A percentile compares a stretch with the other conserved stretches of the same genome.
Evolutionary conservation across 345 rosid species (phyloP).

Genomic region (Schrenkiella parvula): DNA sequence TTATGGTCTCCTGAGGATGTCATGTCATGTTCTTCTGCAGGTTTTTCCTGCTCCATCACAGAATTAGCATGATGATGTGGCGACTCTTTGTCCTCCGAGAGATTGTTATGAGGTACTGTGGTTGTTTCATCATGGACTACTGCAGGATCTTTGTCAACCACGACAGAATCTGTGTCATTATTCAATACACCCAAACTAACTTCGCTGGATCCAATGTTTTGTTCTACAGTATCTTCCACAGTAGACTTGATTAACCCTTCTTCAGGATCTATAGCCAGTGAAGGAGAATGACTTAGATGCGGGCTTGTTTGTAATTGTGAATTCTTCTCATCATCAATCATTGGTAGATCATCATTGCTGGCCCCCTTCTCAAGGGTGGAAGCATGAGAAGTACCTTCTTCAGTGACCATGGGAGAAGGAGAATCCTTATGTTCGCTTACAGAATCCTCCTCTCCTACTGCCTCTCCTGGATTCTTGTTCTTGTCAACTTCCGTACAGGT

Average conservation of each 20-base stretch:
- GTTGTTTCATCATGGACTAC: slow-evolving; percentile 9
- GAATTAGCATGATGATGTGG: neutral
- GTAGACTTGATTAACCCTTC: slow-evolving; percentile 21
- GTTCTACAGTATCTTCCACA: slow-evolving; percentile 18
- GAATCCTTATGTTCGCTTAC: slow-evolving; percentile 18
- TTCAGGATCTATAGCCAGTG: slow-evolving; percentile 25
- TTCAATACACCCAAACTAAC: slow-evolving; percentile 5
- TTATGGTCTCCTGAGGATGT: slow-evolving; percentile 15
- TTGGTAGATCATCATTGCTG: slow-evolving; percentile 1
- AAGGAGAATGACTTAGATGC: slow-evolving; percentile 12
- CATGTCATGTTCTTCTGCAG: slow-evolving; percentile 18
- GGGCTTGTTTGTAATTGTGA: slow-evolving; percentile 17
- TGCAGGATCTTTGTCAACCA: slow-evolving; percentile 2
- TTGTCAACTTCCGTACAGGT: neutral
- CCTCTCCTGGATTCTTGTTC: slow-evolving; percentile 9
- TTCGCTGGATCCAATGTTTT: slow-evolving; percentile 8
- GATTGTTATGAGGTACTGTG: slow-evolving; percentile 22
- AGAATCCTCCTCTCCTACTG: slow-evolving; percentile 2
- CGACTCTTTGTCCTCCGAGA: slow-evolving; percentile 3
- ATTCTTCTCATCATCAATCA: slow-evolving; percentile 23
- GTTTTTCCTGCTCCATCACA: slow-evolving; percentile 8
- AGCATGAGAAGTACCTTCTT: slow-evolving; percentile 11
- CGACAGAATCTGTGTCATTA: slow-evolving; percentile 7
- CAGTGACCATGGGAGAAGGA: slow-evolving; percentile 23
- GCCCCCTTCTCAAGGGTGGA: slow-evolving; percentile 11